phyloP scores from a whole-genome alignment of 768 basidiomycete genomes.

The Leccinum uliginosum region DNA sequence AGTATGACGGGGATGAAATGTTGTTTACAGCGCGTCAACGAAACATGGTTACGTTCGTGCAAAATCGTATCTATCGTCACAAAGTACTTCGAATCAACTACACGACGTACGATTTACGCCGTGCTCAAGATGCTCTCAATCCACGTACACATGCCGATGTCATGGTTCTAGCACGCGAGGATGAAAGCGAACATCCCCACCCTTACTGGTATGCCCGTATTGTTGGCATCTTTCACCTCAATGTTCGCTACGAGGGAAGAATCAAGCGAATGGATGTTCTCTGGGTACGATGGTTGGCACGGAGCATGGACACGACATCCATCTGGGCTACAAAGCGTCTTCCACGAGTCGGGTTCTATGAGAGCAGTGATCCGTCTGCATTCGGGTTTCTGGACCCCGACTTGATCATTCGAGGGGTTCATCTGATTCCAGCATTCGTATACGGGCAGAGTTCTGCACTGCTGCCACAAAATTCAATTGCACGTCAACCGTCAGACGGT shows the following conservation, averaged over 20 bases:
- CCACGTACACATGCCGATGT: slow-evolving; percentile 33
- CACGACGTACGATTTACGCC: slow-evolving; percentile 26
- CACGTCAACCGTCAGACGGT: neutral
- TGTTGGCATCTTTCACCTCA: slow-evolving; percentile 5
- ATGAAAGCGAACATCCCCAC: slow-evolving; percentile 30
- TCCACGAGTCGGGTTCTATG: neutral
- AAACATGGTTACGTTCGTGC: no score
- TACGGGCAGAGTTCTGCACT: neutral
- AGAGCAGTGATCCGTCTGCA: neutral
- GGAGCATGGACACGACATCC: neutral
- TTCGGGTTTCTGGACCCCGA: neutral
- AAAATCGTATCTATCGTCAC: slow-evolving; percentile 25
- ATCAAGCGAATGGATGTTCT: neutral
- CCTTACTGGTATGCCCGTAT: slow-evolving; percentile 35
- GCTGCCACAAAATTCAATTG: neutral
- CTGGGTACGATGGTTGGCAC: neutral
- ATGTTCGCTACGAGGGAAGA: neutral
- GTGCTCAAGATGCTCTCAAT: slow-evolving; percentile 38
- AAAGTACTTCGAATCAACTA: slow-evolving; percentile 27
- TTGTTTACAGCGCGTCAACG: no score
- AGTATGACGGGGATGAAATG: no score
- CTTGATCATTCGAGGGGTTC: neutral
- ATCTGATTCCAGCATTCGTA: neutral
- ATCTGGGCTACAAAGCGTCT: neutral
- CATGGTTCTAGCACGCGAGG: slow-evolving; percentile 31